These are phyloP conservation scores for Aegilops bicornis DNA, from an alignment of 176 grass and related monocot genomes.

Conservation along the genomic window DNA sequence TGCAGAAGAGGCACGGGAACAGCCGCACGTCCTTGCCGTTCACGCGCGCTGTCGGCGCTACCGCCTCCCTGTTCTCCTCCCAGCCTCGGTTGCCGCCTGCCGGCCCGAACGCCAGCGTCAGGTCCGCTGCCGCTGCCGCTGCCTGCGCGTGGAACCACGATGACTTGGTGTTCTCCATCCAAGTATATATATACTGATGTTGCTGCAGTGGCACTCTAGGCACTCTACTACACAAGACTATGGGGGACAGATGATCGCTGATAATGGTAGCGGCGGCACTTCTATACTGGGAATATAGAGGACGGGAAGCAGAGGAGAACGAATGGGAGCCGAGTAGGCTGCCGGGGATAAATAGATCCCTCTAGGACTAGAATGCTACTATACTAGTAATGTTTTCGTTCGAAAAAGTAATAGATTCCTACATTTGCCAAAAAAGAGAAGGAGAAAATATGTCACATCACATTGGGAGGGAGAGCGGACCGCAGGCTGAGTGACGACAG, in stretches of 20 bases:
- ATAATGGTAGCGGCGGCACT: neutral
- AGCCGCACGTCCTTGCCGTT: constrained; percentile 51
- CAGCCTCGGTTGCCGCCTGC: neutral
- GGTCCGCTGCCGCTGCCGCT: neutral
- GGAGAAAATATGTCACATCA: too few relatives aligned
- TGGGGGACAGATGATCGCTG: neutral
- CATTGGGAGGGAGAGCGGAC: too few relatives aligned
- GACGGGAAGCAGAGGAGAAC: neutral
- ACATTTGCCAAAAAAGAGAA: too few relatives aligned
- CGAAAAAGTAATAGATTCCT: too few relatives aligned
- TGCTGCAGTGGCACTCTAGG: neutral
- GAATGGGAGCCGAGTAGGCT: neutral
- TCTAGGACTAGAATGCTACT: too few relatives aligned
- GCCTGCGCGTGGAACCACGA: neutral
- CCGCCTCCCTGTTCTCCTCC: neutral
- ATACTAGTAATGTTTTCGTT: too few relatives aligned
- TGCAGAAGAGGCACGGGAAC: constrained; percentile 75
- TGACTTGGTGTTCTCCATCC: neutral
- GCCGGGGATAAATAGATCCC: neutral
- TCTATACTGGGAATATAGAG: neutral
- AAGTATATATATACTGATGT: neutral
- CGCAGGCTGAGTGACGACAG: too few relatives aligned
- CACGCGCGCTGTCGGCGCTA: constrained; percentile 8
- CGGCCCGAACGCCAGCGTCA: constrained; percentile 36
- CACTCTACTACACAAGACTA: neutral